These are phyloP conservation scores for Bisporella sp. DNA, from an alignment of 2,329 filamentous ascomycete species.

Conservation along the genomic window DNA sequence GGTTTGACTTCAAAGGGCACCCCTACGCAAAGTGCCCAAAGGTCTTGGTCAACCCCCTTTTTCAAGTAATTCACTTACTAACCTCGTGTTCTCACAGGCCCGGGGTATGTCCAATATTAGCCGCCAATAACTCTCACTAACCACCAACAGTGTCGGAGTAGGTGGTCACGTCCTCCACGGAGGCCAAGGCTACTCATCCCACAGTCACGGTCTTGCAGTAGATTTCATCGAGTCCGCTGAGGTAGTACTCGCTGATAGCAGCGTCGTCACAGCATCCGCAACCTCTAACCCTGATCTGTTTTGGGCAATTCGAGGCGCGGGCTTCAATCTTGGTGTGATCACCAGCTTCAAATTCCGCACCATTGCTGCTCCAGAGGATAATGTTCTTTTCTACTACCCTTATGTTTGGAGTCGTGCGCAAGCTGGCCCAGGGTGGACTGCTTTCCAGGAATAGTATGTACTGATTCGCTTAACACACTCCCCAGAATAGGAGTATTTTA, in stretches of 20 bases:
- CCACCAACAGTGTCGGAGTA: background rate
- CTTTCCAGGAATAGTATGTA: constrained; percentile 3
- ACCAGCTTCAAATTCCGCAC: background rate
- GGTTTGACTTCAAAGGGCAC: background rate
- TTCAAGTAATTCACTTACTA: no score
- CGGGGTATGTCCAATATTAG: background rate
- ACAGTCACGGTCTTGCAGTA: background rate
- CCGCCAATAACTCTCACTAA: background rate
- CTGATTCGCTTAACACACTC: no score
- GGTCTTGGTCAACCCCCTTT: no score
- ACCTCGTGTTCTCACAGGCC: no score
- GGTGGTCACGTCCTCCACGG: background rate
- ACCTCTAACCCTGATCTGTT: background rate
- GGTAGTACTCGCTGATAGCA: background rate
- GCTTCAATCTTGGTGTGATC: background rate
- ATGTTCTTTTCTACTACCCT: constrained; percentile 5
- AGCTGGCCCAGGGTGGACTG: background rate
- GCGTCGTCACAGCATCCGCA: background rate
- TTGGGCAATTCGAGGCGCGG: background rate
- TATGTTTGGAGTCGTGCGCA: constrained; percentile 1
- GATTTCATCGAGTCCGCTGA: background rate
- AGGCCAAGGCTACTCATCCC: background rate
- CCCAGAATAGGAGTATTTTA: no score
- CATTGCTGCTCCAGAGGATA: background rate
- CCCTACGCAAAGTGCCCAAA: no score